These are phyloP conservation scores for Xylaria sp. DNA, from an alignment of 2,329 filamentous ascomycete genomes.

Conservation along the genomic window DNA sequence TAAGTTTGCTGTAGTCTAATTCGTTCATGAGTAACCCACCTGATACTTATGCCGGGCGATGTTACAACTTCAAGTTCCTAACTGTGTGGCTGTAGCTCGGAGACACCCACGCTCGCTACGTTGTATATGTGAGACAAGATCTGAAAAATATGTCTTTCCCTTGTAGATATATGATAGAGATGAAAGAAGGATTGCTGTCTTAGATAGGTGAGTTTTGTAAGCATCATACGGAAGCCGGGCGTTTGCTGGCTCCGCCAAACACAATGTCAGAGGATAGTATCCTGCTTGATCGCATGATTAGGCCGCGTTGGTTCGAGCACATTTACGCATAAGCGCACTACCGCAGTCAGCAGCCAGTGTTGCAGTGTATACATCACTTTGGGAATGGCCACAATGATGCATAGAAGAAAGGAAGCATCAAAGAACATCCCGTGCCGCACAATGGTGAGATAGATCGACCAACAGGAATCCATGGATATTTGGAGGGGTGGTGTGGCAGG, in stretches of 20 bases:
- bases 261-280: background rate
- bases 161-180: background rate
- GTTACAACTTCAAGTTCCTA: too few relatives aligned
- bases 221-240: background rate
- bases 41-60: too few relatives aligned
- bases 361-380: background rate
- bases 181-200: background rate
- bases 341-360: background rate
- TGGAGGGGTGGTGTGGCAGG: background rate
- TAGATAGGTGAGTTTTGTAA: background rate
- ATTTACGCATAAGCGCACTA: background rate
- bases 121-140: too few relatives aligned
- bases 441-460: background rate
- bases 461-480: slow-evolving; percentile 2
- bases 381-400: slow-evolving; percentile 3
- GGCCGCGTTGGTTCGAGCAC: slow-evolving; percentile 7
- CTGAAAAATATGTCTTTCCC: background rate
- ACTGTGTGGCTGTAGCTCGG: too few relatives aligned
- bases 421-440: slow-evolving; percentile 24
- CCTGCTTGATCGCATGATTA: slow-evolving; percentile 6
- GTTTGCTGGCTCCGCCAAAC: background rate
- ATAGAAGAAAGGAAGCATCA: slow-evolving; percentile 35
- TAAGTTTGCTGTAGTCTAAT: too few relatives aligned
- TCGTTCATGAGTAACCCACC: too few relatives aligned
- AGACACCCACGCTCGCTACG: too few relatives aligned